phyloP scores from a whole-genome alignment of 345 rosid genomes.

The Corymbia maculata region DNA sequence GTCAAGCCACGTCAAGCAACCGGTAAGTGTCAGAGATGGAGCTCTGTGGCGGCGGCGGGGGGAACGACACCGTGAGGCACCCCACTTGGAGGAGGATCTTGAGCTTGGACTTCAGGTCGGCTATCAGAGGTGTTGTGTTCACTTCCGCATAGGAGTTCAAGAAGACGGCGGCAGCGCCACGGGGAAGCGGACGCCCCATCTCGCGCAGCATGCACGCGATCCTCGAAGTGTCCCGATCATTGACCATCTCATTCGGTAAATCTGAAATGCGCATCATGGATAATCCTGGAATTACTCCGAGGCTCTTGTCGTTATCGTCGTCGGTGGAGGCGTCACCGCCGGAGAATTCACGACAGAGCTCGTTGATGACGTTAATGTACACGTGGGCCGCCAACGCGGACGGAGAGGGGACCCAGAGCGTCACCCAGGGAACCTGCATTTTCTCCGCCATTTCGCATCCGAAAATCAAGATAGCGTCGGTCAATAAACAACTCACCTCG shows the following conservation, averaged over 20 bases:
- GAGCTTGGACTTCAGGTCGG: conserved; percentile 26
- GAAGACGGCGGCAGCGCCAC: conserved; percentile 19
- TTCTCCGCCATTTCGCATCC: neutral
- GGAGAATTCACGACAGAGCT: neutral
- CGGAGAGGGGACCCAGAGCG: neutral
- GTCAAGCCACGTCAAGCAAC: conserved; percentile 52
- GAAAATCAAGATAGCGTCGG: neutral
- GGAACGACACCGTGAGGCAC: neutral
- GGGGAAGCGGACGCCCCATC: conserved; percentile 24
- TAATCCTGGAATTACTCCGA: conserved; percentile 43
- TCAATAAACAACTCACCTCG: neutral
- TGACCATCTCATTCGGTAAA: conserved; percentile 11
- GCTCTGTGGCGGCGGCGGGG: neutral
- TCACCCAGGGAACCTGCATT: neutral
- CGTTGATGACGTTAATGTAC: neutral
- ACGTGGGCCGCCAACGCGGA: neutral
- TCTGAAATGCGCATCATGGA: conserved; percentile 28
- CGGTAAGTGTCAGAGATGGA: neutral
- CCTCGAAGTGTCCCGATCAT: neutral
- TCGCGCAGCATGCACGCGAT: conserved; percentile 5
- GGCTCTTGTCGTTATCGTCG: conserved; percentile 10
- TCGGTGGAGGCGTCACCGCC: neutral
- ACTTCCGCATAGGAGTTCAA: conserved; percentile 35
- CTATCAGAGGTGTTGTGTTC: conserved; percentile 7
- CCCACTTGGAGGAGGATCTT: conserved; percentile 20